These are phyloP conservation scores for Batkoa obscura DNA, from an alignment of 371 early-diverging fungal genomes.

Conservation along the genomic window DNA sequence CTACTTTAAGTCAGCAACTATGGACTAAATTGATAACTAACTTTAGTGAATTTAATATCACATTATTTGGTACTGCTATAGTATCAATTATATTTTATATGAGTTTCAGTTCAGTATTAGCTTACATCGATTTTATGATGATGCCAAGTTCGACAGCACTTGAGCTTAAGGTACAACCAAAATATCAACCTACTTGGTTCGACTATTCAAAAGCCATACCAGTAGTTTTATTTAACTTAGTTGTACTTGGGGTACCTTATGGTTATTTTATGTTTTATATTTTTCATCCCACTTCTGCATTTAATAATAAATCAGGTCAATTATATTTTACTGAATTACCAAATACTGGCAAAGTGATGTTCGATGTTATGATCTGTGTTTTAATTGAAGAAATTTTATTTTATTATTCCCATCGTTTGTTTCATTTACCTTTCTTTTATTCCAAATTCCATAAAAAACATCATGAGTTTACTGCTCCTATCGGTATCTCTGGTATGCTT, in stretches of 20 bases:
- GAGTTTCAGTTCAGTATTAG: too few species aligned
- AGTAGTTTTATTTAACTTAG: slow-evolving; percentile 15
- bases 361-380: slow-evolving; percentile 23
- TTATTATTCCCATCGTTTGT: slow-evolving; percentile 31
- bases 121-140: too few species aligned
- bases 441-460: slow-evolving; percentile 32
- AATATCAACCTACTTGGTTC: background rate
- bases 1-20: too few species aligned
- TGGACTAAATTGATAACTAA: too few species aligned
- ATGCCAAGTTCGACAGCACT: too few species aligned
- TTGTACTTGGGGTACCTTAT: slow-evolving; percentile 14
- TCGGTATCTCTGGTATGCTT: slow-evolving; percentile 27
- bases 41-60: too few species aligned
- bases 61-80: too few species aligned
- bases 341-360: too few species aligned
- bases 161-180: too few species aligned
- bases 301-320: too few species aligned
- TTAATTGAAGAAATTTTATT: slow-evolving; percentile 32
- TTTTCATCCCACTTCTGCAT: slow-evolving; percentile 11
- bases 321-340: too few species aligned
- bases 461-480: slow-evolving; percentile 34
- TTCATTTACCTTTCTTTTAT: slow-evolving; percentile 27
- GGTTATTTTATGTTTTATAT: slow-evolving; percentile 10
- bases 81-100: too few species aligned
- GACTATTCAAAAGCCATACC: slow-evolving; percentile 14